Percentiles rank a stretch among this genome's conserved stretches.
These are phyloP conservation scores for Morella rubra DNA, from an alignment of 306 rosid genomes.

Conservation along the genomic window DNA sequence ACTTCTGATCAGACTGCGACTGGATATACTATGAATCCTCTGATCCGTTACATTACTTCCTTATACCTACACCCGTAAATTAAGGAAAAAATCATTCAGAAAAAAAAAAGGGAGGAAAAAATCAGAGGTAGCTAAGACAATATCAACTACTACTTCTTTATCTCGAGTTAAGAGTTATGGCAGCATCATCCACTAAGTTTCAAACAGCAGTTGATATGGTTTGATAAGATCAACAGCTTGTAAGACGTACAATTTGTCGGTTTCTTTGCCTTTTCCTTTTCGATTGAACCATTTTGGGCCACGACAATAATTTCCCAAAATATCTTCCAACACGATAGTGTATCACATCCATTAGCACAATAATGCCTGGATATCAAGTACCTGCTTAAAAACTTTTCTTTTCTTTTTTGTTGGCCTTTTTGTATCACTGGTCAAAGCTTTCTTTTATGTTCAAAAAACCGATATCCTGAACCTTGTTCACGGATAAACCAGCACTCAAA, in stretches of 20 bases:
- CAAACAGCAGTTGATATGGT: slow-evolving; percentile 34
- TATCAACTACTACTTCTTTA: slow-evolving; percentile 25
- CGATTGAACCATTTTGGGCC: slow-evolving; percentile 53
- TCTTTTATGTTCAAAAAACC: background rate
- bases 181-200: slow-evolving; percentile 30
- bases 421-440: slow-evolving; percentile 11
- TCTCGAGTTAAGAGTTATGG: slow-evolving; percentile 15
- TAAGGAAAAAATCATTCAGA: slow-evolving; percentile 16
- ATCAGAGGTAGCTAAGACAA: slow-evolving; percentile 24
- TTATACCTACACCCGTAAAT: slow-evolving; percentile 31
- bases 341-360: slow-evolving; percentile 29
- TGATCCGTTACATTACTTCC: slow-evolving; percentile 19
- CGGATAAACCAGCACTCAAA: background rate
- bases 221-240: slow-evolving; percentile 49
- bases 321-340: slow-evolving; percentile 40
- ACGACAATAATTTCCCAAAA: slow-evolving; percentile 51
- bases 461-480: background rate
- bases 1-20: slow-evolving; percentile 21
- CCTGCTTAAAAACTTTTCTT: background rate
- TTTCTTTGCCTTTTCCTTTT: slow-evolving; percentile 29
- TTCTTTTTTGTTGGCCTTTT: background rate
- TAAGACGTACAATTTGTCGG: slow-evolving; percentile 47
- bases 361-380: slow-evolving; percentile 20
- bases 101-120: background rate
- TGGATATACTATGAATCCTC: slow-evolving; percentile 8